phyloP scores from a whole-genome alignment of 306 rosid genomes.

The Citrullus mucosospermus region DNA sequence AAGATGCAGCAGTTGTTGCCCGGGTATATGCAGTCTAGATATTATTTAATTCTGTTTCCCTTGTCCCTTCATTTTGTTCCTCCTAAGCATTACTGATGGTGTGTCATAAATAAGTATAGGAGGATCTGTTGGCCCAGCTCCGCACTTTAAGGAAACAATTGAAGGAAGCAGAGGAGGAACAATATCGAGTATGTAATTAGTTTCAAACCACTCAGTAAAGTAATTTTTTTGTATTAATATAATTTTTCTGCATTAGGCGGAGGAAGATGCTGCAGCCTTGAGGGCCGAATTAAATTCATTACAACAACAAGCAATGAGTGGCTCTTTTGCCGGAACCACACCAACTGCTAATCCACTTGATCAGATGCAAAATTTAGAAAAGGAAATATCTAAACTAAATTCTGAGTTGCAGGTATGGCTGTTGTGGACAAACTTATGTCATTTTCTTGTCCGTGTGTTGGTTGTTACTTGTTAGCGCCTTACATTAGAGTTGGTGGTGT shows the following conservation, averaged over 20 bases:
- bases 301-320: constrained; percentile 74
- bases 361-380: constrained; percentile 53
- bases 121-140: constrained; percentile 83
- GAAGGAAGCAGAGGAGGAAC: constrained; percentile 92
- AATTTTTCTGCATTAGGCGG: constrained; percentile 57
- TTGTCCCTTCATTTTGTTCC: background rate
- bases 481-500: constrained; percentile 13
- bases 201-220: background rate
- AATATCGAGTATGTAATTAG: constrained; percentile 66
- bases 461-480: constrained; percentile 16
- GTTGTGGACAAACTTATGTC: constrained; percentile 8
- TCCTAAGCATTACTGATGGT: background rate
- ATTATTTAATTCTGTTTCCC: background rate
- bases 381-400: constrained; percentile 59
- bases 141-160: constrained; percentile 69
- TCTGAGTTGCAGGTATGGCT: constrained; percentile 45
- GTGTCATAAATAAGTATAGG: constrained; percentile 38
- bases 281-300: constrained; percentile 78
- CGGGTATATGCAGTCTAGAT: constrained; percentile 28
- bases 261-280: constrained; percentile 91
- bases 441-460: constrained; percentile 2
- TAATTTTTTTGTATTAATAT: constrained; percentile 6
- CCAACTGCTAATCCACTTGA: constrained; percentile 43
- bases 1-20: constrained; percentile 92
- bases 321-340: constrained; percentile 32